phyloP scores from a whole-genome alignment of 2,329 filamentous ascomycete genomes.

The Magnaporthiopsis incrustans region DNA sequence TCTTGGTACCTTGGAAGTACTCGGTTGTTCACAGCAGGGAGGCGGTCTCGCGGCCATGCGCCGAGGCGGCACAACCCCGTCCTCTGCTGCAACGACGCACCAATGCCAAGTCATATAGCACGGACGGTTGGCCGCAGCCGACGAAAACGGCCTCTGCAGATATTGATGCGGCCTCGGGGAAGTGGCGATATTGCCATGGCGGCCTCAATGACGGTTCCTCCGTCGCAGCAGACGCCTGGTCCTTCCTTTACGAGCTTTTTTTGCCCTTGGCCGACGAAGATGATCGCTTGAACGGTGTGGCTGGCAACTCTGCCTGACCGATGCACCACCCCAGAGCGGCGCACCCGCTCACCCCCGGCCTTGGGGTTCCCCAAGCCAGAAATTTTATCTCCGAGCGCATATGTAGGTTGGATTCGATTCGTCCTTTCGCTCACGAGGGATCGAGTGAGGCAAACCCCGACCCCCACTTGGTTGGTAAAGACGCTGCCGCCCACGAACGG shows the following conservation, averaged over 20 bases:
- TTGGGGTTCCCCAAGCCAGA: neutral
- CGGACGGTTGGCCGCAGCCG: neutral
- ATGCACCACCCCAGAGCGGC: neutral
- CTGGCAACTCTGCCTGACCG: neutral
- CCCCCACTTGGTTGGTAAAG: neutral
- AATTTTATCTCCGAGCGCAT: neutral
- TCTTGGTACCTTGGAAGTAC: neutral
- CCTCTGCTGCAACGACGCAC: neutral
- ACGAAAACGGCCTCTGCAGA: neutral
- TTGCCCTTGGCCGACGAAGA: too few relatives aligned
- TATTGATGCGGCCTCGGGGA: neutral
- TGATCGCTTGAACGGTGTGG: neutral
- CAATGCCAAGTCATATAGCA: neutral
- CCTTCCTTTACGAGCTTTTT: neutral
- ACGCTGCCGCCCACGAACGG: neutral
- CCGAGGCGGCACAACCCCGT: neutral
- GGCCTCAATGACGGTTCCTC: neutral
- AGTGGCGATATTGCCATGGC: neutral
- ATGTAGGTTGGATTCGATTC: neutral
- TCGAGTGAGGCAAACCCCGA: neutral
- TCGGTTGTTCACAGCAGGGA: neutral
- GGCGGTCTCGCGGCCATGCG: neutral
- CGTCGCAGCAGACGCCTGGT: neutral
- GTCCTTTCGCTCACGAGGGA: neutral
- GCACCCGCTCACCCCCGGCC: too few relatives aligned